Evolutionary conservation across 1,139 yeast species (phyloP), one percentile per base, ranked within the genome.

Genomic region (Taiozyma onychis): DNA sequence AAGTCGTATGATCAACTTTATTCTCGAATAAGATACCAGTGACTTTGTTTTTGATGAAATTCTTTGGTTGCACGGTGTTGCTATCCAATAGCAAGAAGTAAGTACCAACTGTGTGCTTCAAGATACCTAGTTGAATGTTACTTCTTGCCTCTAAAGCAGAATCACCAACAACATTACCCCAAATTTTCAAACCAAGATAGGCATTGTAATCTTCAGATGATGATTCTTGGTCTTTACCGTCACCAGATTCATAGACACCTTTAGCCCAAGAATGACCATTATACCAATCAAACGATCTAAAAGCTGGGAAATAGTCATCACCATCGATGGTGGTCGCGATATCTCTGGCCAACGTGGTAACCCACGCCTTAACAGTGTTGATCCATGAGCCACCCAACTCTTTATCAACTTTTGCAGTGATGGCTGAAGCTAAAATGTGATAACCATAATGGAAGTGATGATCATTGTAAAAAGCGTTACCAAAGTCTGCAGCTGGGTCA

Each of bases 1-100:
- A 90, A 1, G 97, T 93, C 3, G 97, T 89, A 70, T 88, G 96
- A 59, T 88, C 96, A 52, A 88, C 71, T 70, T 93, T 91, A 69
- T 91, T 91, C 67, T 91, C 97, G 66, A 84, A 86, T 47, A 84
- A 65, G 43, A 86, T 86, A 39, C 95, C 95, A 47, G 88, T 76
- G 3, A 86, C 93, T 64, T 83, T 85, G 65, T 86, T 86, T 16
- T 73, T 72, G 48, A 81, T 72, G 59, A 83, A 77, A 48, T 73
- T 68, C 3, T 69, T 44, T 10, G 93, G 93, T 63, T 80, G 77
- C 4, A 65, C 60, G 1, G 56, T 60, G 48, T 71, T 85, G 60
- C 76, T 78, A 52, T 74, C 71, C 28, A 71, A 66, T 63, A 78
- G 80, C 48, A 80, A 71, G 75, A 84, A 80, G 68, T 86, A 86